Conservation (phyloP, 2,329 filamentous ascomycete species). For the Dendryphion nanum region DNA sequence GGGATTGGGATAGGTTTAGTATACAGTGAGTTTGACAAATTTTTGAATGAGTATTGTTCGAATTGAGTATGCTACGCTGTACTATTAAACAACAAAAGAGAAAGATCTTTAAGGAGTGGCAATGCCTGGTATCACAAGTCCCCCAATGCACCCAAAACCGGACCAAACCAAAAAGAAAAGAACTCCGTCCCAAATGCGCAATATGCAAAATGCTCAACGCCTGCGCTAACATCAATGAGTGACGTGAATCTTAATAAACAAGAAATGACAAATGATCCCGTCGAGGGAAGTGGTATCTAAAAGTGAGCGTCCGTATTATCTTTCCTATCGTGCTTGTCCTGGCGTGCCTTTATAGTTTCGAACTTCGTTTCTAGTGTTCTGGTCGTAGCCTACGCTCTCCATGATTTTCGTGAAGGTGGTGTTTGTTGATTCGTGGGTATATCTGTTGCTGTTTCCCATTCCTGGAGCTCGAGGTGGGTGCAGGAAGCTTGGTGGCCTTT, state of each 20-base stretch:
- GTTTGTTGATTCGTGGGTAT: slow-evolving; percentile 27
- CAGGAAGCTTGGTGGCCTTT: too few species aligned
- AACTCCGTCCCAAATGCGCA: slow-evolving; percentile 1
- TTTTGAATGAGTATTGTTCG: neutral
- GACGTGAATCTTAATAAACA: too few species aligned
- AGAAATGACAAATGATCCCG: too few species aligned
- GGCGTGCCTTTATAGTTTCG: slow-evolving; percentile 22
- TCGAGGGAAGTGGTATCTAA: too few species aligned
- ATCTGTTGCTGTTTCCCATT: slow-evolving; percentile 29
- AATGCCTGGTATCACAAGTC: slow-evolving; percentile 15
- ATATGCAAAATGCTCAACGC: neutral
- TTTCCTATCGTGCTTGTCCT: slow-evolving; percentile 1
- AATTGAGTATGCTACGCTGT: neutral
- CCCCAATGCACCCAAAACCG: too few species aligned
- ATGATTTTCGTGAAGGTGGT: slow-evolving; percentile 45
- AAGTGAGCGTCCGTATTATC: too few species aligned
- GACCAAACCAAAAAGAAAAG: slow-evolving; percentile 2
- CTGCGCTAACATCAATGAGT: neutral
- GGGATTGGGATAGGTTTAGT: neutral
- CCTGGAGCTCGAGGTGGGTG: slow-evolving; percentile 29
- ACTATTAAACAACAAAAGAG: too few species aligned
- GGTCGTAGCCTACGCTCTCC: slow-evolving; percentile 42
- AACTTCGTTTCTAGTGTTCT: slow-evolving; percentile 25
- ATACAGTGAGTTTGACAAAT: neutral
- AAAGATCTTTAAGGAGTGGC: slow-evolving; percentile 6